Conservation (phyloP, 371 early-diverging fungal genomes). For the Choanephora cucurbitarum region DNA sequence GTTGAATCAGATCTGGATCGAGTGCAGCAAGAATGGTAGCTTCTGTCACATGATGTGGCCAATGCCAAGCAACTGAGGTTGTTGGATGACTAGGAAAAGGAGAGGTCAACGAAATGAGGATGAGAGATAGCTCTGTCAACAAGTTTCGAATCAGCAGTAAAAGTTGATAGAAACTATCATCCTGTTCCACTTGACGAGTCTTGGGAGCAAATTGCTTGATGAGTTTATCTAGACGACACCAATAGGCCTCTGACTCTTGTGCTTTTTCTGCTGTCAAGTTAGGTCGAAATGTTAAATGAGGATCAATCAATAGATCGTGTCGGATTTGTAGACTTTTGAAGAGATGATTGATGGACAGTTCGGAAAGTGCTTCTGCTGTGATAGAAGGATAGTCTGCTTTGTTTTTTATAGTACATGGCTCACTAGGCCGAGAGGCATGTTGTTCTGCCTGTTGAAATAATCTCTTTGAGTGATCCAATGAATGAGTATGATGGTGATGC, state of each 20-base stretch:
- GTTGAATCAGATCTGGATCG: slow-evolving; percentile 46
- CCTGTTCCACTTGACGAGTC: background rate
- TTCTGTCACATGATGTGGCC: slow-evolving; percentile 24
- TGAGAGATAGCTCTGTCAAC: slow-evolving; percentile 18
- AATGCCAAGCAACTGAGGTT: slow-evolving; percentile 15
- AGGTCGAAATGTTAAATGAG: slow-evolving; percentile 73
- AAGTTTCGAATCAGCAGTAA: slow-evolving; percentile 11
- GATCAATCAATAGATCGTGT: slow-evolving; percentile 78
- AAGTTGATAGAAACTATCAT: slow-evolving; percentile 6
- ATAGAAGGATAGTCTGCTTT: slow-evolving; percentile 30
- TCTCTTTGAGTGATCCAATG: too few relatives aligned
- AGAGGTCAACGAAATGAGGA: slow-evolving; percentile 14
- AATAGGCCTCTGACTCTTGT: slow-evolving; percentile 14
- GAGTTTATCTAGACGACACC: slow-evolving; percentile 15
- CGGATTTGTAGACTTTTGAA: slow-evolving; percentile 71
- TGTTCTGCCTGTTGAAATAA: background rate
- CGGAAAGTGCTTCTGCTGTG: slow-evolving; percentile 32
- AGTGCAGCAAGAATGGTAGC: slow-evolving; percentile 17
- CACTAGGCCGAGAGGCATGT: background rate
- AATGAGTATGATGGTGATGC: background rate
- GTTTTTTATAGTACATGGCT: slow-evolving; percentile 8
- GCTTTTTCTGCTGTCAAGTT: slow-evolving; percentile 53
- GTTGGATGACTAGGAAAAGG: slow-evolving; percentile 46
- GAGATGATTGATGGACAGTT: slow-evolving; percentile 60
- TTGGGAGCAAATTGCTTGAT: slow-evolving; percentile 7